Base-by-base conservation (phyloP, 306 rosid species). In the Prunus mume region DNA sequence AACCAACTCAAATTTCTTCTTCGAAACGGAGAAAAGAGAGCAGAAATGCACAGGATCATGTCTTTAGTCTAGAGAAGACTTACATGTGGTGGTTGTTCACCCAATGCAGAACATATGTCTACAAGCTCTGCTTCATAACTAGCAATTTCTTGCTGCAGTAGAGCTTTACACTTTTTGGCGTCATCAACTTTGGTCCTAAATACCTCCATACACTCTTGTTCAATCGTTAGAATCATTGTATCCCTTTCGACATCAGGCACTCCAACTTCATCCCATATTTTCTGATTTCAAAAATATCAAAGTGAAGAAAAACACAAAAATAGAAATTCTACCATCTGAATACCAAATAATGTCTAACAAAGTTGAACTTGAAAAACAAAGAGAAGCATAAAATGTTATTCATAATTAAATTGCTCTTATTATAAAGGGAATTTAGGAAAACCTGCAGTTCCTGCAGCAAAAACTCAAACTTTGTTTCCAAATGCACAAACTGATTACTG, bases 181-280 rank as follows among this genome's bases (percentile, higher is more conserved):
- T 85, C 88, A 41, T 90, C 94, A 60, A 90, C 86, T 66, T 85
- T 87, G 49, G 76, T 83, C 74, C 78, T 68, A 62, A 86, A 90
- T 60, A 86, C 81, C 68, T 86, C 87, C 54, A 90, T 71, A 63
- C 97, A 90, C 83, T 75, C 82, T 50, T 86, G 86, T 77, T 90
- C 91, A 24, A 89, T 87, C 80, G 90, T 91, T 12, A 72, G 75
- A 86, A 90, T 73, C 87, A 86, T 86, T 46, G 71, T 69, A 72
- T 87, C 90, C 81, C 79, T 87, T 49, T 83, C 80, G 38, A 73
- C 71, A 54, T 83, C 88, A 71, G 91, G 41, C 78, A 87, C 93
- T 76, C 97, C 97, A 67, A 89, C 83, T 82, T 93, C 96, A 63
- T 93, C 91, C 97, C 97, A 93, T 77, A 87, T 86, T 65, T 79